Evolutionary conservation across 108 stramenopile genomes (phyloP).

Genomic region (Seminavis robusta): DNA sequence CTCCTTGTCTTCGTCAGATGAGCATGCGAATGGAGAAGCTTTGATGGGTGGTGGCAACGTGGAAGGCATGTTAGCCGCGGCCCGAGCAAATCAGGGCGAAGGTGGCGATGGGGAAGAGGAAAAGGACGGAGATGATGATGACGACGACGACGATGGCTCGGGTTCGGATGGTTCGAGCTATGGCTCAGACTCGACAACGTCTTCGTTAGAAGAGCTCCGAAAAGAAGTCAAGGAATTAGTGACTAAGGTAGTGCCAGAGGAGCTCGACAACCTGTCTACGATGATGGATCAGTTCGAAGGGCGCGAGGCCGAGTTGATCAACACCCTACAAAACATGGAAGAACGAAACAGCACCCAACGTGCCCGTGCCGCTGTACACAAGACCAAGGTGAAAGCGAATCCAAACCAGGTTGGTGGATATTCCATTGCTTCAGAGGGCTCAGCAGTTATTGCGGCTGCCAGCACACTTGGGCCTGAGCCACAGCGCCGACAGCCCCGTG

Average conservation of each 20-base stretch:
- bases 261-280: conserved; percentile 72
- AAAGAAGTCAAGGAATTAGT: conserved; percentile 76
- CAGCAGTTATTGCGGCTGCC: conserved; percentile 57
- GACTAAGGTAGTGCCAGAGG: conserved; percentile 66
- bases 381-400: conserved; percentile 35
- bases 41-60: too few relatives aligned
- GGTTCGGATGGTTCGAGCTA: conserved; percentile 3
- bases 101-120: background rate
- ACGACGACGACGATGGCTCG: conserved; percentile 6
- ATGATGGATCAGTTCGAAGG: conserved; percentile 84
- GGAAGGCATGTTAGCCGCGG: too few relatives aligned
- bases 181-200: conserved; percentile 8
- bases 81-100: too few relatives aligned
- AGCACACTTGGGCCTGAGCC: conserved; percentile 35
- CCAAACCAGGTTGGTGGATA: conserved; percentile 3
- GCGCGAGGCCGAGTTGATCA: conserved; percentile 73
- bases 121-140: conserved; percentile 10
- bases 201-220: conserved; percentile 42
- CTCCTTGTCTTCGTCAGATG: too few relatives aligned
- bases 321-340: conserved; percentile 77
- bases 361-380: conserved; percentile 73
- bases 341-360: conserved; percentile 69
- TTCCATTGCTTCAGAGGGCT: conserved; percentile 18
- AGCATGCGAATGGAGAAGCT: too few relatives aligned
- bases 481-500: too few relatives aligned